These are phyloP conservation scores for Floccularia luteovirens DNA, from an alignment of 768 basidiomycete genomes.

Conservation along the genomic window DNA sequence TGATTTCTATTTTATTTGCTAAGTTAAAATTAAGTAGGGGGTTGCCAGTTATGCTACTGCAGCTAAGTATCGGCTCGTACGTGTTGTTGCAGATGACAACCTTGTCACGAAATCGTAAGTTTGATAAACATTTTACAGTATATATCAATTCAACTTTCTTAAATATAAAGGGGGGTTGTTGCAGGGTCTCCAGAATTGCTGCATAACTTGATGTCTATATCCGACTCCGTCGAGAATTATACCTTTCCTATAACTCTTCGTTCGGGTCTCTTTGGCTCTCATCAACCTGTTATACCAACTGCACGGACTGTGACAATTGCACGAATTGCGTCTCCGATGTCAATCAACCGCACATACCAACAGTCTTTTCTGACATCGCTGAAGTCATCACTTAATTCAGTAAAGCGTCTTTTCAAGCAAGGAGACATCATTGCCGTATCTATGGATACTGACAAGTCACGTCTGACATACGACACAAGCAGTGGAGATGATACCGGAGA, in stretches of 20 bases:
- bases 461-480: constrained; percentile 8
- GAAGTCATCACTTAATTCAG: constrained; percentile 50
- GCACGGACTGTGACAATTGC: constrained; percentile 70
- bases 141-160: constrained; percentile 3
- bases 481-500: constrained; percentile 1
- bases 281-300: constrained; percentile 52
- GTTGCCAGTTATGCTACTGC: constrained; percentile 31
- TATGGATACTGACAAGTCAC: constrained; percentile 44
- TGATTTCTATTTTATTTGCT: constrained; percentile 2
- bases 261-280: constrained; percentile 54
- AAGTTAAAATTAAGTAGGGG: constrained; percentile 30
- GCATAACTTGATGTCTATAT: constrained; percentile 35
- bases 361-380: constrained; percentile 51
- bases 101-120: constrained; percentile 28
- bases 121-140: constrained; percentile 1
- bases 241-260: constrained; percentile 26
- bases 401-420: constrained; percentile 53
- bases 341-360: constrained; percentile 60
- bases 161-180: constrained; percentile 26
- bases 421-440: constrained; percentile 68
- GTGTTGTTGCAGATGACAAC: constrained; percentile 45
- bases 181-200: constrained; percentile 44
- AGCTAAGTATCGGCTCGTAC: constrained; percentile 42
- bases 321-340: constrained; percentile 70
- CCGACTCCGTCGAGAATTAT: constrained; percentile 11